Conservation (phyloP, 441 rosid genomes). For the Gossypium schwendimanii region DNA sequence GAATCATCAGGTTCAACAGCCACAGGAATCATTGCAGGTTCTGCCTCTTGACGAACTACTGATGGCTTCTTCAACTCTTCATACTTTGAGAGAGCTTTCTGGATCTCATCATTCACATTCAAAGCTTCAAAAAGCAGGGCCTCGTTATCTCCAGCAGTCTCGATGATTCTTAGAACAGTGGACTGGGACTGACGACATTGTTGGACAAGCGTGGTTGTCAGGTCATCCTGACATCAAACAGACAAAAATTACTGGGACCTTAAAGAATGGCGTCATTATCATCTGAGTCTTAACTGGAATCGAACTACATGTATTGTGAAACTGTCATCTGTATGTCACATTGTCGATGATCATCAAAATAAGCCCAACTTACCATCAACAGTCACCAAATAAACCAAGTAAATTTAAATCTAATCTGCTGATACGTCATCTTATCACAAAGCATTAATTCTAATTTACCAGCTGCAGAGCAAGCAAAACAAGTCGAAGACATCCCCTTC, state of each 20-base stretch:
- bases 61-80: conserved; percentile 60
- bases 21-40: conserved; percentile 90
- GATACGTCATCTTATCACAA: background rate
- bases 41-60: conserved; percentile 35
- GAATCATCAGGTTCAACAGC: conserved; percentile 73
- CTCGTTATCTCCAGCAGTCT: conserved; percentile 73
- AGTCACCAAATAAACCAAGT: background rate
- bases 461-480: background rate
- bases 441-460: background rate
- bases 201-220: conserved; percentile 53
- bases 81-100: conserved; percentile 57
- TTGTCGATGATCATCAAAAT: background rate
- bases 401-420: background rate
- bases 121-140: conserved; percentile 79
- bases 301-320: background rate
- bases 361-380: background rate
- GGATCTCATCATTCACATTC: conserved; percentile 74
- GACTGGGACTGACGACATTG: conserved; percentile 64
- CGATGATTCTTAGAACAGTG: conserved; percentile 63
- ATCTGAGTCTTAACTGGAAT: background rate
- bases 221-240: conserved; percentile 54
- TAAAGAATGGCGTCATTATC: background rate
- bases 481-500: background rate
- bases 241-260: background rate
- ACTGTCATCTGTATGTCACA: background rate